Conservation (phyloP, 164 flowering plant species). For the Platanus orientalis region DNA sequence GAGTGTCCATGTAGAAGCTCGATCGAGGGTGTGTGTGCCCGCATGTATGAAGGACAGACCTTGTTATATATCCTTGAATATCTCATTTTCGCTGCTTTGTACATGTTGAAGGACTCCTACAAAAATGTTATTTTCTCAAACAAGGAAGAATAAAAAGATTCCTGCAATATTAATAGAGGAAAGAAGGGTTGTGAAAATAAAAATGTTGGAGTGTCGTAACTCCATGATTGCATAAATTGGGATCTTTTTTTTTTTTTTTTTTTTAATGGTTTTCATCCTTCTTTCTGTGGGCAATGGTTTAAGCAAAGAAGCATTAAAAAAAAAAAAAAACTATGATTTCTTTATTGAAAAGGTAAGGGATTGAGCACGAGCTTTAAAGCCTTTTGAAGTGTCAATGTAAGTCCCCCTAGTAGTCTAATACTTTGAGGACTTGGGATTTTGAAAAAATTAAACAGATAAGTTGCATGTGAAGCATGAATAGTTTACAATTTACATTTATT, state of each 20-base stretch:
- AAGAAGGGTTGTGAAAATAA: too few relatives aligned
- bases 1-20: neutral
- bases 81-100: too few relatives aligned
- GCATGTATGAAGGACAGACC: too few relatives aligned
- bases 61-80: too few relatives aligned
- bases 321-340: slow-evolving; percentile 14
- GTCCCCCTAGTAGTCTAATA: neutral
- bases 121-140: too few relatives aligned
- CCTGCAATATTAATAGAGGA: too few relatives aligned
- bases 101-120: too few relatives aligned
- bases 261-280: neutral
- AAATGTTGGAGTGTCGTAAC: neutral
- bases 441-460: neutral
- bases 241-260: neutral
- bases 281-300: slow-evolving; percentile 8
- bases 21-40: too few relatives aligned
- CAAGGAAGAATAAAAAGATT: too few relatives aligned
- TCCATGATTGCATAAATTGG: slow-evolving; percentile 21
- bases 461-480: slow-evolving; percentile 31
- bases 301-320: slow-evolving; percentile 8
- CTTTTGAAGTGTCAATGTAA: slow-evolving; percentile 15
- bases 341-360: neutral
- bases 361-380: slow-evolving; percentile 9
- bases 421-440: neutral
- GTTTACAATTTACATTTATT: slow-evolving; percentile 14